Base-by-base conservation (phyloP, 352 stramenopile genomes). In the Phytophthora europaea region DNA sequence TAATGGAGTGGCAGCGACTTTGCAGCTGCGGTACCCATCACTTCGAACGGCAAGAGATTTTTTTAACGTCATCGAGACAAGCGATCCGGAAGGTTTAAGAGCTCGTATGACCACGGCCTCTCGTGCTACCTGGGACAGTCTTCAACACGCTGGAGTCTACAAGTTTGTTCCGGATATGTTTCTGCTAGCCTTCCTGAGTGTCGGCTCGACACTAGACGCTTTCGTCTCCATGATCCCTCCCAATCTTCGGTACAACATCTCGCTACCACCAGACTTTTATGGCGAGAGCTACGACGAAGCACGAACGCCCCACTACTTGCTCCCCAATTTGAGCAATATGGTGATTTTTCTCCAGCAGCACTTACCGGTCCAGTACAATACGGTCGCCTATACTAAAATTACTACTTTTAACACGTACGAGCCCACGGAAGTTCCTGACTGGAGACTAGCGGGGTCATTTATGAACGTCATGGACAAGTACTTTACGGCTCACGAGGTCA, bases 11-110 rank as follows among this genome's bases (percentile, higher is more conserved):
- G 69, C 72, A 3, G 61, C 63, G 10, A 57, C 51, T 23, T 34
- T 81, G 13, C 76, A 82, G 57, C 40, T 73, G 18, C 56, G 53
- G 7, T 78, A 74, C 40, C 72, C 72, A 15, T 53, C 62, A 26
- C 67, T 82, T 13, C 28, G 38, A 38, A 22, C 61, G 3, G 72
- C 61, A 0, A 31, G 26, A 31, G 26, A 31, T 31, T 31, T 31
- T 4, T 31, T 31, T 31, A 4, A 31, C 7, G 26, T 31, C 26
- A 31, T 31, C 26, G 26, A 7, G 26, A 31, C 26, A 31, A 31
- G 26, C 26, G 26, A 31, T 31, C 7, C 26, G 26, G 26, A 31
- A 31, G 26, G 26, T 31, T 31, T 31, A 31, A 31, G 26, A 4
- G 26, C 3, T 31, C 26, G 26, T 31, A 31, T 31, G 26, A 31